phyloP scores from a whole-genome alignment of 2,329 filamentous ascomycete species.

The Fusarium goolgardi region DNA sequence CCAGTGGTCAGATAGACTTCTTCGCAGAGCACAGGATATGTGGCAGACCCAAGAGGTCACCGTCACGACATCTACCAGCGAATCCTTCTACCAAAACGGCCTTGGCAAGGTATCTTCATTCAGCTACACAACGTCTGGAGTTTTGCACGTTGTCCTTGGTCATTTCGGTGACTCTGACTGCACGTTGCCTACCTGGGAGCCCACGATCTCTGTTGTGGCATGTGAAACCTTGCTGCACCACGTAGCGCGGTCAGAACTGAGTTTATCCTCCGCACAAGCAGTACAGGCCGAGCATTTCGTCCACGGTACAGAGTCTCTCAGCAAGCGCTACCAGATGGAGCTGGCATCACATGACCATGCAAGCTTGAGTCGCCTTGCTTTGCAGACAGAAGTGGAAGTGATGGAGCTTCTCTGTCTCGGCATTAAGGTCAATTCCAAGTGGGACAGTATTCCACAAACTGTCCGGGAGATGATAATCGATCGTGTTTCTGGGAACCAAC shows the following conservation, averaged over 20 bases:
- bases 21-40: neutral
- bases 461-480: conserved; percentile 2
- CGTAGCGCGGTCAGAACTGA: neutral
- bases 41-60: neutral
- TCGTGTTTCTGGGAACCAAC: neutral
- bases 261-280: neutral
- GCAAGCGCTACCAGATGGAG: neutral
- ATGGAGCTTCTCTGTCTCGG: neutral
- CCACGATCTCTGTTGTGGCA: neutral
- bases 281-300: conserved; percentile 9
- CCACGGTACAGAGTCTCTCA: neutral
- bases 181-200: neutral
- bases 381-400: neutral
- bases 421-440: neutral
- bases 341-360: neutral
- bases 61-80: neutral
- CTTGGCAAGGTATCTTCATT: neutral
- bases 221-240: conserved; percentile 5
- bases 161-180: neutral
- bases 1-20: neutral
- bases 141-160: neutral
- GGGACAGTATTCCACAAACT: neutral
- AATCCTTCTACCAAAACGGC: neutral
- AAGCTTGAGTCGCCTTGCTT: neutral
- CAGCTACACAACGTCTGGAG: neutral